Evolutionary conservation across 768 basidiomycete genomes (phyloP), one percentile per base, ranked within the genome.

Genomic region (Amanita pseudoporphyria): DNA sequence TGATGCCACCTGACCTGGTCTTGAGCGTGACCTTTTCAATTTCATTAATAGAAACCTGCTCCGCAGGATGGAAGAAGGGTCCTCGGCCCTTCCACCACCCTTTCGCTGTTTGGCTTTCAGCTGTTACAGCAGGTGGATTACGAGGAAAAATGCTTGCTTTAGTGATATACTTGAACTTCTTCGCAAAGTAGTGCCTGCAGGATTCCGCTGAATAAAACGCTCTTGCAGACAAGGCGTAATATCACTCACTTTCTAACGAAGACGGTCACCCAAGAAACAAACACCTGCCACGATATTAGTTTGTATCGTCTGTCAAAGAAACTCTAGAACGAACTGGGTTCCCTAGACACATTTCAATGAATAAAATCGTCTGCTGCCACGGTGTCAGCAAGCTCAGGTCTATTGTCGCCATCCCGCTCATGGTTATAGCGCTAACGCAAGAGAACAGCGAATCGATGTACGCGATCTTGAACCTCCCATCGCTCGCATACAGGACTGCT

Each of bases 221-320:
- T 31, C 21, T 24, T 30, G 35, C 19, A 58, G 9, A 26, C 24
- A 45, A 28, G 53, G 52, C 19, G 3, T 26, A 33, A 13, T 12
- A 12, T 35, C 36, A 56, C 73, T 54, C 42, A 86, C 85, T 79
- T 81, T 51, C 91, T 75, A 52, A 83, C 75, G 51, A 81, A 77
- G 22, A 95, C 88, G 64, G 88, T 86, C 51, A 89, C 70, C 84
- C 89, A 88, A 0, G 88, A 89, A 6, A 92, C 77, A 12, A 81
- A 58, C 33, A 90, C 78, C 82, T 90, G 45, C 21, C 46, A 33
- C 49, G 13, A 9, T 10, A 22, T 47, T 9, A 37, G 45, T 24
- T 5, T n/a, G 13, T 18, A 18, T 12, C 33, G 6, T n/a, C 6
- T 7, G 13, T 33, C 31, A 13, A 16, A 16, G 16, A 16, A 21